phyloP scores from a whole-genome alignment of 257 asterid genomes.

The Capsicum pubescens region DNA sequence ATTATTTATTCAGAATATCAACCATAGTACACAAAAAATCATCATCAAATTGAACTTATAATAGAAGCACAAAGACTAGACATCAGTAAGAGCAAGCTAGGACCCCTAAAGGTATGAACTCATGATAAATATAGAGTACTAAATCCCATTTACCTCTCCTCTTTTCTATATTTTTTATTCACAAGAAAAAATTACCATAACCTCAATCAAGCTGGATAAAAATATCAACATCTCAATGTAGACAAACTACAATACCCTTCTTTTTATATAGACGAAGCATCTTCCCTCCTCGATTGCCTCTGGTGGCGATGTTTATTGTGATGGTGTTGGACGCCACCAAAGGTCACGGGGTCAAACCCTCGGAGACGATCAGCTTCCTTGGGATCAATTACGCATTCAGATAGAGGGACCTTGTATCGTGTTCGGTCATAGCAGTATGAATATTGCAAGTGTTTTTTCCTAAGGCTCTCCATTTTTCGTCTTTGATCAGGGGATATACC shows the following conservation, averaged over 20 bases:
- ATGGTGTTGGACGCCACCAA: slow-evolving; percentile 60
- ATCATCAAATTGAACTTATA: neutral
- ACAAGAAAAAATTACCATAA: slow-evolving; percentile 37
- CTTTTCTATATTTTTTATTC: slow-evolving; percentile 46
- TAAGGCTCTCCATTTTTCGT: slow-evolving; percentile 54
- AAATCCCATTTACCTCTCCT: slow-evolving; percentile 20
- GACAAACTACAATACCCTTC: neutral
- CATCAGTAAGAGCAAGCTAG: neutral
- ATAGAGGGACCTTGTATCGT: slow-evolving; percentile 57
- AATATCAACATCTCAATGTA: neutral
- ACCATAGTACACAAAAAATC: neutral
- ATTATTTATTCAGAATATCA: neutral
- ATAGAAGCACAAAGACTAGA: neutral
- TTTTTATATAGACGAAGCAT: slow-evolving; percentile 37
- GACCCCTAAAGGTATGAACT: too few species aligned
- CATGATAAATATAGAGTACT: neutral
- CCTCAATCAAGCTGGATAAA: slow-evolving; percentile 23
- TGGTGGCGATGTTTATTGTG: slow-evolving; percentile 58
- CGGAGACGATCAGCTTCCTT: slow-evolving; percentile 66
- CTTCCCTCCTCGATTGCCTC: slow-evolving; percentile 34
- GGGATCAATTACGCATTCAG: slow-evolving; percentile 61
- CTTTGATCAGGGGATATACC: slow-evolving; percentile 49
- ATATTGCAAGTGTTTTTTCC: slow-evolving; percentile 68
- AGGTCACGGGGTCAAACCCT: slow-evolving; percentile 62
- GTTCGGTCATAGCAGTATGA: slow-evolving; percentile 74